Evolutionary conservation across 768 basidiomycete species (phyloP).

Genomic region (Podaxis carcinomalis): DNA sequence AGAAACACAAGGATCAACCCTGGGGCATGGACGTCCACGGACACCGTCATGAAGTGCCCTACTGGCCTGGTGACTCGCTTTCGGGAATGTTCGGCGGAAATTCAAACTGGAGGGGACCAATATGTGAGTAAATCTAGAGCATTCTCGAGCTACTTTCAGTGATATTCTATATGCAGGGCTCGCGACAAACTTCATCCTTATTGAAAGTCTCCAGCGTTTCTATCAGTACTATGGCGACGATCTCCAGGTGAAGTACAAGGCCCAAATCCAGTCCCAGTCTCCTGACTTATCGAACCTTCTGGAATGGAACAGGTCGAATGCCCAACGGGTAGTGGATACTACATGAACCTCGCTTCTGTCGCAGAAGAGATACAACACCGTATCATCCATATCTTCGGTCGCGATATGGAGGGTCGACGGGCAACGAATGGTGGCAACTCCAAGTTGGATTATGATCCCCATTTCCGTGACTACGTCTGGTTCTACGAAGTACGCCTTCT

Average conservation of each 20-base stretch:
- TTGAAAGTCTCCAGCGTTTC: constrained; percentile 95
- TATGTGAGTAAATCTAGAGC: constrained; percentile 48
- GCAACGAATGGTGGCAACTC: constrained; percentile 90
- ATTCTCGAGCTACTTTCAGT: constrained; percentile 1
- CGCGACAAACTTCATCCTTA: constrained; percentile 92
- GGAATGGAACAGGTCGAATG: constrained; percentile 66
- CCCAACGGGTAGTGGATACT: constrained; percentile 95
- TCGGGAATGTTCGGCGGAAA: constrained; percentile 99
- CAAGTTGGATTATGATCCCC: constrained; percentile 85
- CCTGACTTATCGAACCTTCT: neutral
- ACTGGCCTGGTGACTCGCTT: constrained; percentile 97
- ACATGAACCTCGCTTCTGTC: constrained; percentile 90
- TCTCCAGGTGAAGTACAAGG: constrained; percentile 45
- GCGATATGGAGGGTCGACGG: constrained; percentile 79
- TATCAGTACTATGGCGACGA: constrained; percentile 96
- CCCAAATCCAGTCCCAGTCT: neutral
- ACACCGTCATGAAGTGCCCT: constrained; percentile 85
- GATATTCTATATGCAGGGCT: constrained; percentile 54
- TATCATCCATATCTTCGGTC: constrained; percentile 98
- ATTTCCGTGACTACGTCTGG: constrained; percentile 96
- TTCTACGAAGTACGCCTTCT: constrained; percentile 76
- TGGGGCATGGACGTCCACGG: constrained; percentile 96
- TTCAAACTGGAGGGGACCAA: constrained; percentile 95
- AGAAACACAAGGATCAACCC: constrained; percentile 85
- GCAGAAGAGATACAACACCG: constrained; percentile 99